phyloP scores from a whole-genome alignment of 768 basidiomycete species.

The Naganishia randhawae region DNA sequence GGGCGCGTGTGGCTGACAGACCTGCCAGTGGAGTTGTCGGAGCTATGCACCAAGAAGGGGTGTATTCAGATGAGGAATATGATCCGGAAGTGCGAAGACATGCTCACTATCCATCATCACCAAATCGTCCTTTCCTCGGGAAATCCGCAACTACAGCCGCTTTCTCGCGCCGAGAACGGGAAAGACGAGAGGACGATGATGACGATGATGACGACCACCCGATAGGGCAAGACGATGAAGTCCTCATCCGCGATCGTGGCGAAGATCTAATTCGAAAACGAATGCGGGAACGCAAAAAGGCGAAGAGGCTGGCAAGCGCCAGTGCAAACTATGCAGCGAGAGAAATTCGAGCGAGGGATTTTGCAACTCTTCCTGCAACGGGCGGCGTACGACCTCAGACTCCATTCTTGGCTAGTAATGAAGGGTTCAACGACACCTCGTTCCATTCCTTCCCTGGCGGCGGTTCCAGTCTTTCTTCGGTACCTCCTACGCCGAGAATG shows the following conservation, averaged over 20 bases:
- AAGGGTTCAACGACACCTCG: background rate
- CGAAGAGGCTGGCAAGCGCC: slow-evolving; percentile 38
- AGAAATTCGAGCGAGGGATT: slow-evolving; percentile 6
- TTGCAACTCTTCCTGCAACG: background rate
- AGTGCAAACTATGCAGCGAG: slow-evolving; percentile 24
- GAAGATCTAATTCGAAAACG: slow-evolving; percentile 52
- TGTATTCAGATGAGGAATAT: background rate
- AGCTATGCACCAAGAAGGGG: background rate
- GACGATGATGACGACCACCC: slow-evolving; percentile 7
- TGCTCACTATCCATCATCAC: background rate
- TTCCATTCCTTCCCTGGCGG: background rate
- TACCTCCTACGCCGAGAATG: background rate
- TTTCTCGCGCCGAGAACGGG: background rate
- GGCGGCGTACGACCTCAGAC: background rate
- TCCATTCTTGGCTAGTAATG: background rate
- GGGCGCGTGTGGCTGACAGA: background rate
- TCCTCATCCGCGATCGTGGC: slow-evolving; percentile 47
- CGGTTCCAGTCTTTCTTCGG: slow-evolving; percentile 1
- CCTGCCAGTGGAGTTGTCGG: background rate
- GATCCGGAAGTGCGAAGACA: background rate
- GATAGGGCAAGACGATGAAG: slow-evolving; percentile 5
- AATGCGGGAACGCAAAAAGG: slow-evolving; percentile 48
- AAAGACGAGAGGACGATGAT: background rate
- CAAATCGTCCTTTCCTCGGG: background rate
- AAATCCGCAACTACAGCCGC: slow-evolving; percentile 5